phyloP scores from a whole-genome alignment of 495 filamentous ascomycete species.

The Trichoderma virens region DNA sequence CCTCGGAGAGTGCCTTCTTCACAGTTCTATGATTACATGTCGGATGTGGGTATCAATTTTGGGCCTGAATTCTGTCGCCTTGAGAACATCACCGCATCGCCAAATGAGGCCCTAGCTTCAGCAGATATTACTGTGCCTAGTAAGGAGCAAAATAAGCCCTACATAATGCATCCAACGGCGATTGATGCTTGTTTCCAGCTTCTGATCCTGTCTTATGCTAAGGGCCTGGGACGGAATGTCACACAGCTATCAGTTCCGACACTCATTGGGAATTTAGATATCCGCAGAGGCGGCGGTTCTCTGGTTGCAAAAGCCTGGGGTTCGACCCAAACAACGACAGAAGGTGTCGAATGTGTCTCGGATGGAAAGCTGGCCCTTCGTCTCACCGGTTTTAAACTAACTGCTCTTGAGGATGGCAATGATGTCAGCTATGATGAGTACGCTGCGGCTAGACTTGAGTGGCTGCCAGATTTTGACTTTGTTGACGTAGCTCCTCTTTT shows the following conservation, averaged over 20 bases:
- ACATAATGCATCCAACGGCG: conserved; percentile 32
- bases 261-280: conserved; percentile 30
- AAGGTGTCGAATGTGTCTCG: conserved; percentile 16
- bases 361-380: conserved; percentile 17
- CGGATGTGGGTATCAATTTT: conserved; percentile 18
- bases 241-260: conserved; percentile 25
- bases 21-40: conserved; percentile 19
- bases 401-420: conserved; percentile 21
- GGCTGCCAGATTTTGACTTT: conserved; percentile 31
- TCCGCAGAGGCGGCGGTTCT: too few relatives aligned
- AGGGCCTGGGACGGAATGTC: conserved; percentile 24
- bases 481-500: conserved; percentile 17
- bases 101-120: conserved; percentile 17
- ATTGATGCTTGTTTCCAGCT: conserved; percentile 39
- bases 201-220: conserved; percentile 23
- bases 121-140: conserved; percentile 12
- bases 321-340: conserved; percentile 13
- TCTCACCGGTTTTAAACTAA: conserved; percentile 19
- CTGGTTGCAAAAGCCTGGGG: conserved; percentile 15
- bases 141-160: conserved; percentile 20
- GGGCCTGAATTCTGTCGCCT: conserved; percentile 25
- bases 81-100: conserved; percentile 23
- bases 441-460: conserved; percentile 25
- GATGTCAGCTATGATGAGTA: conserved; percentile 17
- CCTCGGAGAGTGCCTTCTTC: conserved; percentile 14